Base-by-base conservation (phyloP, 116 monocot species). In the Zostera marina region DNA sequence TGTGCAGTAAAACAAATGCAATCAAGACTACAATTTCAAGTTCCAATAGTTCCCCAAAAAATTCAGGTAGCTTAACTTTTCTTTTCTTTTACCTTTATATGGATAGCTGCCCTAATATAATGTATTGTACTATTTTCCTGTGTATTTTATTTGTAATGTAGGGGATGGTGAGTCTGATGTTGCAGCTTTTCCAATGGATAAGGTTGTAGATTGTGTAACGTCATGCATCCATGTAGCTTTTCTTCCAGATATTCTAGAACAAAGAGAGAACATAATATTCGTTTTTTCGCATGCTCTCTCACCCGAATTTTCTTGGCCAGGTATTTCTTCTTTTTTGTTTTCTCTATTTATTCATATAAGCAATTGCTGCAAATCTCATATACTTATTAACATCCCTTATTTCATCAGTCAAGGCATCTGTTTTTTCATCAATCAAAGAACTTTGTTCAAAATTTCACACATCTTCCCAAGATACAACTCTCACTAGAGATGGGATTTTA, bases 131-230 rank as follows among this genome's bases (percentile, higher is more conserved):
- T 53, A 24, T 23, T 26, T 32, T 25, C 32, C 26, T 55, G 14
- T 25, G 15, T 26, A 32, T 23, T 61, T 61, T 3, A 19, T 59
- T 62, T 40, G n/a, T n/a, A n/a, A 26, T 72, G 63, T 74, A 84
- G 81, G 71, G 22, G 64, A 76, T 59, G 76, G 81, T 22, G 61
- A 51, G 11, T 48, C 22, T 63, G 84, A 71, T 44, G 47, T 54
- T 20, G 66, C 84, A 63, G 45, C 58, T 32, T 2, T 32, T 54
- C 70, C 81, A 42, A 74, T 93, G 60, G 84, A 93, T 40, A 93
- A 93, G 60, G 93, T 81, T 61, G 11, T 88, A 19, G 74, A 79
- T 69, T 93, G 93, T 71, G 44, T 84, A 26, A 59, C 84, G 57
- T 70, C 93, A 57, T 74, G 66, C 60, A 66, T 93, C 51, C 69